Evolutionary conservation across 192 early-diverging fungal species (phyloP).

Genomic region (Coemansia interrupta): DNA sequence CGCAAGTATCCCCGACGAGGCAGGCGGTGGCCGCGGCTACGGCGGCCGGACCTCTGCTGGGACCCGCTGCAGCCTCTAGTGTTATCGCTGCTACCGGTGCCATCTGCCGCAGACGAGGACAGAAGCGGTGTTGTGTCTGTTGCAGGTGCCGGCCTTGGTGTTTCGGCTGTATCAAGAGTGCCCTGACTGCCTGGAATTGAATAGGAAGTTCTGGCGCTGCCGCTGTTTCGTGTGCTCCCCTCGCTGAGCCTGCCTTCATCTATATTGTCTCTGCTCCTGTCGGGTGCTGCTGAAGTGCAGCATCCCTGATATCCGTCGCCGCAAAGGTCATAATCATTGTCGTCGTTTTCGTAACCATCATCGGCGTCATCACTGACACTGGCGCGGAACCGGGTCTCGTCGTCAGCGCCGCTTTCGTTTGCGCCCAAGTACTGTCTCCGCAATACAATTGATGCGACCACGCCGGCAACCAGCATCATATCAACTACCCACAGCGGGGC

Average conservation of each 20-base stretch:
- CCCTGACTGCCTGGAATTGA: not conserved
- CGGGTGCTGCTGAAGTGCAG: not conserved
- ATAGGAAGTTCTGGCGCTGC: not conserved
- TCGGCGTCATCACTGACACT: conserved; percentile 11
- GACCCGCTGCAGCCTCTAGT: not conserved
- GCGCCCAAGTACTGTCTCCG: conserved; percentile 5
- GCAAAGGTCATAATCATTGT: not conserved
- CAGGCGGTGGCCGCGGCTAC: not conserved
- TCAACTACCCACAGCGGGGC: conserved; percentile 81
- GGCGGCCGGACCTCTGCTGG: conserved; percentile 10
- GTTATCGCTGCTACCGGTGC: conserved; percentile 1
- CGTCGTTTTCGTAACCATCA: conserved; percentile 26
- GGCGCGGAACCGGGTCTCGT: conserved; percentile 6
- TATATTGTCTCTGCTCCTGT: too few species aligned
- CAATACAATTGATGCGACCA: conserved; percentile 8
- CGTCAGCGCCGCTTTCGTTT: conserved; percentile 21
- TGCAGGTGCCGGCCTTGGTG: conserved; percentile 4
- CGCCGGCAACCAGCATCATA: conserved; percentile 32
- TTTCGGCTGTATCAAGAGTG: not conserved
- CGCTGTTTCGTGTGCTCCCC: conserved; percentile 1
- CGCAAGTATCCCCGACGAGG: conserved; percentile 10
- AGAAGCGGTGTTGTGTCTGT: conserved; percentile 32
- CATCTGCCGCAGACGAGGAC: not conserved
- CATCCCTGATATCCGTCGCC: conserved; percentile 3
- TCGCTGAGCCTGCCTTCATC: too few species aligned